phyloP scores from a whole-genome alignment of 164 flowering plant genomes.

The Magnolia officinalis region DNA sequence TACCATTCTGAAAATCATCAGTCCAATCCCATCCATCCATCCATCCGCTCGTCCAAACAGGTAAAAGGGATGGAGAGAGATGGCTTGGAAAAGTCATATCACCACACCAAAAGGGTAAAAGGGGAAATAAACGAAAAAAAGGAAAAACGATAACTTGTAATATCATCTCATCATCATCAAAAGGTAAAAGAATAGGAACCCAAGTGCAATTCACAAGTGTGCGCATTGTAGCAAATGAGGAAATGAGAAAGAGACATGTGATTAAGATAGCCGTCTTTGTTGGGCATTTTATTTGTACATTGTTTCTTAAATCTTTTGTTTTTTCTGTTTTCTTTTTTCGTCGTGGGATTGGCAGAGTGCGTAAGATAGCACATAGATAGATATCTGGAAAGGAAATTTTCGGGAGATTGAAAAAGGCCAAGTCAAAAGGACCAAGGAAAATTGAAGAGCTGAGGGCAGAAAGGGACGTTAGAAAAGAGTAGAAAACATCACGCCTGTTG shows the following conservation, averaged over 20 bases:
- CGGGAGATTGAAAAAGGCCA: constrained; percentile 3
- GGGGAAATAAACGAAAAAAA: background rate
- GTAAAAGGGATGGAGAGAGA: background rate
- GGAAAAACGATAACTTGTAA: background rate
- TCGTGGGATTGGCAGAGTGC: too few species aligned
- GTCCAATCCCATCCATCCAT: background rate
- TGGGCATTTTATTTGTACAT: background rate
- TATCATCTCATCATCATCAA: constrained; percentile 5
- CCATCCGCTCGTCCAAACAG: background rate
- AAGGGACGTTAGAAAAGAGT: constrained; percentile 8
- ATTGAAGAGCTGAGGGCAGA: constrained; percentile 1
- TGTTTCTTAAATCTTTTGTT: background rate
- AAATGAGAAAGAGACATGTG: background rate
- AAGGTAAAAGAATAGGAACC: background rate
- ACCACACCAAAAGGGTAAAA: background rate
- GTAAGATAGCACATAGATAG: background rate
- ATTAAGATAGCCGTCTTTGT: background rate
- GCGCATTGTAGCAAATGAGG: background rate
- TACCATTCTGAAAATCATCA: background rate
- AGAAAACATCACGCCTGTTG: constrained; percentile 8
- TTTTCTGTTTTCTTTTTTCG: background rate
- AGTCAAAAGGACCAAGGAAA: constrained; percentile 7
- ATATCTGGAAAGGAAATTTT: background rate
- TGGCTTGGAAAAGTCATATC: constrained; percentile 2
- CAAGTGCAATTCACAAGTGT: background rate